These are phyloP conservation scores for Colletotrichum limetticola DNA, from an alignment of 2,329 filamentous ascomycete genomes.

Conservation along the genomic window DNA sequence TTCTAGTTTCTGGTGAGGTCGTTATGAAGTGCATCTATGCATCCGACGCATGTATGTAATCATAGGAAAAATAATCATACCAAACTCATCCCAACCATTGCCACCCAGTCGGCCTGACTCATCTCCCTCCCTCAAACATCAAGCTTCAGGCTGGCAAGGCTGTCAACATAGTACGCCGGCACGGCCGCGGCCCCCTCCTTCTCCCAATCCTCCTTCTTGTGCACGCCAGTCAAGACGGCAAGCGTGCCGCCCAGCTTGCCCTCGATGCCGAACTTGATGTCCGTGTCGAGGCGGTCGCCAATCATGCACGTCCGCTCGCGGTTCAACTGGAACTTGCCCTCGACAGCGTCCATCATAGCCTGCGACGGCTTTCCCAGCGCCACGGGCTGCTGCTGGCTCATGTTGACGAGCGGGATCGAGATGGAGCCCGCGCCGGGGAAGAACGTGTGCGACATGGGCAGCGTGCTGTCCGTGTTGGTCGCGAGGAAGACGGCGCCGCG, in stretches of 20 bases:
- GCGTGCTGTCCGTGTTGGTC: constrained; percentile 91
- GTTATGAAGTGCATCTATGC: constrained; percentile 13
- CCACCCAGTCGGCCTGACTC: constrained; percentile 16
- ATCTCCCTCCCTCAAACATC: constrained; percentile 21
- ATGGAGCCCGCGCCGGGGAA: constrained; percentile 93
- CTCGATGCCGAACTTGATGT: constrained; percentile 95
- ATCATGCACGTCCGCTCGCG: constrained; percentile 92
- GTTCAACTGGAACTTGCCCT: constrained; percentile 94
- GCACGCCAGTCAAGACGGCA: constrained; percentile 90
- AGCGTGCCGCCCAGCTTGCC: constrained; percentile 91
- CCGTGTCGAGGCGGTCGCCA: constrained; percentile 91
- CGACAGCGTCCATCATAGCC: constrained; percentile 99
- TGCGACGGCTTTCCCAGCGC: constrained; percentile 94
- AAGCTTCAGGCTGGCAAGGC: constrained; percentile 80
- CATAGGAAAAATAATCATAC: constrained; percentile 8
- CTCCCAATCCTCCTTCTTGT: constrained; percentile 85
- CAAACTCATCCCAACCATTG: neutral
- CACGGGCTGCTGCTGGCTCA: constrained; percentile 75
- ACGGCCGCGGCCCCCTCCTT: constrained; percentile 74
- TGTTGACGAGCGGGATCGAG: constrained; percentile 80
- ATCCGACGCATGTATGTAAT: constrained; percentile 1
- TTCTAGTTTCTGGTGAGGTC: constrained; percentile 17
- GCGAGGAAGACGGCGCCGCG: constrained; percentile 88
- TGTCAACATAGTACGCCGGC: constrained; percentile 86
- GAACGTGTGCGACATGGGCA: constrained; percentile 83